These are phyloP conservation scores for Clavispora santaluciae DNA, from an alignment of 805 yeast genomes.

Conservation along the genomic window DNA sequence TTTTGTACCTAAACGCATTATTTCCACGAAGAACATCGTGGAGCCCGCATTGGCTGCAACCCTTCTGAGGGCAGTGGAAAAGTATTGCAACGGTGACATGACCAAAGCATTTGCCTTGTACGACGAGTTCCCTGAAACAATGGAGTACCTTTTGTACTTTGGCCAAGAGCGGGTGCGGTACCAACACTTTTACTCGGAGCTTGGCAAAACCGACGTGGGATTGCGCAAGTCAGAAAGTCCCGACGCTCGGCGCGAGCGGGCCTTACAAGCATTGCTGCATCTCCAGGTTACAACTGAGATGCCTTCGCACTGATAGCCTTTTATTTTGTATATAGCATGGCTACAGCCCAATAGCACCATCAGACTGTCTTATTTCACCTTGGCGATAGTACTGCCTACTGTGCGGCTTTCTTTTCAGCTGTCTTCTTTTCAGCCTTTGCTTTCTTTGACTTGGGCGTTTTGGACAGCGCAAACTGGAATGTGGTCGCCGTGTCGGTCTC, in stretches of 20 bases:
- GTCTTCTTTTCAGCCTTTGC: background rate
- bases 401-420: background rate
- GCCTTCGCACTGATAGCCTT: background rate
- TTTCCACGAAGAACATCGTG: slow-evolving; percentile 21
- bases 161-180: slow-evolving; percentile 16
- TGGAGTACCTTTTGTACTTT: slow-evolving; percentile 25
- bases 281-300: slow-evolving; percentile 6
- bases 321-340: background rate
- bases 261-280: slow-evolving; percentile 19
- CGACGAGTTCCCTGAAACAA: slow-evolving; percentile 31
- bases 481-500: slow-evolving; percentile 29
- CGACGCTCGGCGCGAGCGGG: slow-evolving; percentile 20
- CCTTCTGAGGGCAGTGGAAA: slow-evolving; percentile 16
- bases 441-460: background rate
- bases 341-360: background rate
- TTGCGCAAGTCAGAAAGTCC: slow-evolving; percentile 4
- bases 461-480: slow-evolving; percentile 27
- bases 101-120: slow-evolving; percentile 23
- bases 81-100: slow-evolving; percentile 14
- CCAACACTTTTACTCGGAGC: slow-evolving; percentile 7
- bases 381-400: too few relatives aligned
- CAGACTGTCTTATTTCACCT: too few relatives aligned
- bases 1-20: slow-evolving; percentile 27
- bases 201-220: background rate
- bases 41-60: slow-evolving; percentile 14